Percentiles rank a stretch among this genome's conserved stretches.
These are phyloP conservation scores for Citropsis articulata DNA, from an alignment of 345 rosid species.

Conservation along the genomic window DNA sequence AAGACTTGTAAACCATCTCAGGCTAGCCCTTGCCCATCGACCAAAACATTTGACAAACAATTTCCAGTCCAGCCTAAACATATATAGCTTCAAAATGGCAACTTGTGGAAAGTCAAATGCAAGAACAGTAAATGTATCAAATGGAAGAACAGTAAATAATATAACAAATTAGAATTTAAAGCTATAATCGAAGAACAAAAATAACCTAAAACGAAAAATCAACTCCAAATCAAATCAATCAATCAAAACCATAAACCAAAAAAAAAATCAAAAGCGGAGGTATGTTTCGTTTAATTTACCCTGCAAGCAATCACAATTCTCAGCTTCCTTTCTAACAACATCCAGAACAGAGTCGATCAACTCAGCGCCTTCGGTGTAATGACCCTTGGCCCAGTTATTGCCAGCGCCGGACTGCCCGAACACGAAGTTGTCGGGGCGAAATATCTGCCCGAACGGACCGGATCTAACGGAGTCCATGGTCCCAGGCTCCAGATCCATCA, in stretches of 20 bases:
- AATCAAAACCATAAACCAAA: not conserved
- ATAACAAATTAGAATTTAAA: not conserved
- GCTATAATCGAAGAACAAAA: not conserved
- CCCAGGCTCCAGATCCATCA: conserved; percentile 33
- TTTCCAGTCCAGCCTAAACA: not conserved
- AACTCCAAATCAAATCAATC: not conserved
- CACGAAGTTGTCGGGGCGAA: conserved; percentile 30
- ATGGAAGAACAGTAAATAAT: not conserved
- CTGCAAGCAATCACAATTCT: conserved; percentile 32
- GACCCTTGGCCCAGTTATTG: conserved; percentile 33
- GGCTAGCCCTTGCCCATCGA: too few species aligned
- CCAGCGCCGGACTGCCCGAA: conserved; percentile 33
- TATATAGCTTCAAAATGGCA: not conserved
- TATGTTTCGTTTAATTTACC: conserved; percentile 4
- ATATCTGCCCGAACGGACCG: conserved; percentile 29
- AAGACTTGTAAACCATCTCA: too few species aligned
- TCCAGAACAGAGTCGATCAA: conserved; percentile 31
- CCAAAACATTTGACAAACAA: not conserved
- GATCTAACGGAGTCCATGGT: conserved; percentile 32
- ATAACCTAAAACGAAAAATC: not conserved
- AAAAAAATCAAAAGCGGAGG: not conserved
- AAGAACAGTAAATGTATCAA: not conserved
- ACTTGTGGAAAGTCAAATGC: not conserved
- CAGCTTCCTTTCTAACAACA: conserved; percentile 31
- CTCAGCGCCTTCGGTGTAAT: conserved; percentile 33